Evolutionary conservation across 192 early-diverging fungal species (phyloP).

Genomic region (Backusella macrospora): DNA sequence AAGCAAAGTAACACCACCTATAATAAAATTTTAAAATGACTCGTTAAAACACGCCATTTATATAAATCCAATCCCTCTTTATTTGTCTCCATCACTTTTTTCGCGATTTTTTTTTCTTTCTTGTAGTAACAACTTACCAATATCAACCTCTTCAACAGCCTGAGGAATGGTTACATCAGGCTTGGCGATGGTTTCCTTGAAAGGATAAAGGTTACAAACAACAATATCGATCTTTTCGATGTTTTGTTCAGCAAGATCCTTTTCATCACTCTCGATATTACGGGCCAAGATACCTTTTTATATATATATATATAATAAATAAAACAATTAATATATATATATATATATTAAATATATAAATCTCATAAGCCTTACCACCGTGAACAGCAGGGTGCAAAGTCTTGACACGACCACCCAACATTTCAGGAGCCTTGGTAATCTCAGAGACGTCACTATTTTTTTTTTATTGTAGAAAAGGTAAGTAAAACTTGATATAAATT

Average conservation of each 20-base stretch:
- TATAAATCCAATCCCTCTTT: neutral
- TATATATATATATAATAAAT: constrained; percentile 10
- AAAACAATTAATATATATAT: neutral
- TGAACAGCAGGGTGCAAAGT: constrained; percentile 98
- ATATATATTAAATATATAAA: neutral
- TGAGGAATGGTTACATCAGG: constrained; percentile 87
- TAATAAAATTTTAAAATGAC: constrained; percentile 7
- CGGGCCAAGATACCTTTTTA: constrained; percentile 83
- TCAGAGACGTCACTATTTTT: constrained; percentile 88
- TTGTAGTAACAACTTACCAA: constrained; percentile 59
- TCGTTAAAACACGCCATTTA: neutral
- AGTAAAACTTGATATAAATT: neutral
- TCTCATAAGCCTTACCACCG: constrained; percentile 62
- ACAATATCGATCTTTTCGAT: constrained; percentile 95
- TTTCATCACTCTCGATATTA: constrained; percentile 78
- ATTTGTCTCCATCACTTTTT: neutral
- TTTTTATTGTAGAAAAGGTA: neutral
- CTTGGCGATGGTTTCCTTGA: constrained; percentile 92
- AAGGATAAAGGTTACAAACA: constrained; percentile 98
- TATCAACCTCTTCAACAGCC: constrained; percentile 98
- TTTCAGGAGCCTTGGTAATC: constrained; percentile 97
- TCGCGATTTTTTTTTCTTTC: too few species aligned
- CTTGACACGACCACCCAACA: constrained; percentile 99
- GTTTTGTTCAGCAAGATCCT: constrained; percentile 85
- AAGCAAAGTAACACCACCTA: constrained; percentile 94